Evolutionary conservation across 176 grass and related monocot genomes (phyloP).

Genomic region (Triticum aestivum): IWGSC_CS_RefSeq_v2.1 NC_057813.1:542845221-542845720

Average conservation of each 20-base stretch:
- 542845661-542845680: slow-evolving; percentile 64
- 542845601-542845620: slow-evolving; percentile 55
- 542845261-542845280: slow-evolving; percentile 58
- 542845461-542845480: slow-evolving; percentile 64
- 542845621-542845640: slow-evolving; percentile 40
- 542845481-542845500: slow-evolving; percentile 31
- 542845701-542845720: slow-evolving; percentile 50
- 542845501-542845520: slow-evolving; percentile 47
- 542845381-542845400: slow-evolving; percentile 38
- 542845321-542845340: slow-evolving; percentile 46
- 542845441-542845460: background rate
- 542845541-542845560: slow-evolving; percentile 31
- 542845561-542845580: slow-evolving; percentile 41
- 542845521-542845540: slow-evolving; percentile 39
- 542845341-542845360: slow-evolving; percentile 36
- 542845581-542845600: slow-evolving; percentile 56
- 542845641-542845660: slow-evolving; percentile 35
- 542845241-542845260: slow-evolving; percentile 27
- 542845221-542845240: slow-evolving; percentile 39
- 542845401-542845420: slow-evolving; percentile 35
- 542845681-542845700: slow-evolving; percentile 54
- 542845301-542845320: slow-evolving; percentile 30
- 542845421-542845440: slow-evolving; percentile 44
- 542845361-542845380: slow-evolving; percentile 62
- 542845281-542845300: slow-evolving; percentile 47